A percentile compares a stretch with the other conserved stretches of the same genome.
Conservation (phyloP, 2,329 filamentous ascomycete genomes). For the Zymoseptoria brevis region DNA sequence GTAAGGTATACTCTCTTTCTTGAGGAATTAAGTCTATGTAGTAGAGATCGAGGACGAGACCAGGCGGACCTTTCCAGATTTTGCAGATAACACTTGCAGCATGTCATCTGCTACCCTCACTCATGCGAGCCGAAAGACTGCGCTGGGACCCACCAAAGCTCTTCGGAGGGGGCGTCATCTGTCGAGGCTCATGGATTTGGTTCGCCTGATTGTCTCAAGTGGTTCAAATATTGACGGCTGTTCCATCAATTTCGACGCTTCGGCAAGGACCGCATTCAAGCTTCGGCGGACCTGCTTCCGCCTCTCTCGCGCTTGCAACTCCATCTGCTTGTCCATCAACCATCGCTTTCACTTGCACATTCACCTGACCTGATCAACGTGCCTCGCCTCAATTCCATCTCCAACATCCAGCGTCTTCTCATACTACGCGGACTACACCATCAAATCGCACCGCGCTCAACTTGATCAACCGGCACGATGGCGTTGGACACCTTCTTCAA, state of each 20-base stretch:
- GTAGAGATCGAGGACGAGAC: background rate
- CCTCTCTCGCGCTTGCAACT: background rate
- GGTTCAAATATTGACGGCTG: background rate
- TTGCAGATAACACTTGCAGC: background rate
- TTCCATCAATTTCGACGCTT: no score
- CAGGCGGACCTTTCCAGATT: background rate
- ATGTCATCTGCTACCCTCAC: background rate
- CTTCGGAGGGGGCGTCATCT: background rate
- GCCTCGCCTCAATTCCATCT: background rate
- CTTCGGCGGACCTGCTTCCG: background rate
- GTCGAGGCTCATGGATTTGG: background rate
- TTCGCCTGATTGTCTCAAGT: background rate
- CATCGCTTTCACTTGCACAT: slow-evolving; percentile 5
- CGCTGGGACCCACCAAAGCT: background rate
- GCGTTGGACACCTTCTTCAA: slow-evolving; percentile 98
- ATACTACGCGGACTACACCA: background rate
- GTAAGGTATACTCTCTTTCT: background rate
- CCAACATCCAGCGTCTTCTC: background rate
- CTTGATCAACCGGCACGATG: slow-evolving; percentile 54
- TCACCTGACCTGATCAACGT: background rate
- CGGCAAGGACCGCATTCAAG: background rate
- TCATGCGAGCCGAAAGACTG: background rate
- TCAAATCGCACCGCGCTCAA: background rate
- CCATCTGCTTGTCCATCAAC: background rate
- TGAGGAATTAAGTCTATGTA: background rate